Evolutionary conservation across 768 basidiomycete species (phyloP).

Genomic region (Podaxis rugospora): DNA sequence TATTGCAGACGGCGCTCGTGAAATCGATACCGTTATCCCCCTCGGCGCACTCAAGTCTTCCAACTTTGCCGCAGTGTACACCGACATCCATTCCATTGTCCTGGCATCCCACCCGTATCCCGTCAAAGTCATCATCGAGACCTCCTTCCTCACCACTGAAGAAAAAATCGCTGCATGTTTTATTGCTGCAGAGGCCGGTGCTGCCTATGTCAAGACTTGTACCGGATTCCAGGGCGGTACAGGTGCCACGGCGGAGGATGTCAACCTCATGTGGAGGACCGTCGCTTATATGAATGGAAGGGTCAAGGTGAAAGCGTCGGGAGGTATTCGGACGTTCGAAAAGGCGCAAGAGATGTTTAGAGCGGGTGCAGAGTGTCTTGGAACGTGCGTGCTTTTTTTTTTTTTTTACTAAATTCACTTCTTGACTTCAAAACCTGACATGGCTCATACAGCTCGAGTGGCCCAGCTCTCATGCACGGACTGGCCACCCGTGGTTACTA

Average conservation of each 20-base stretch:
- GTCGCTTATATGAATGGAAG: conserved; percentile 30
- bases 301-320: conserved; percentile 49
- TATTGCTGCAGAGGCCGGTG: conserved; percentile 46
- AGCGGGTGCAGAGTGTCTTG: conserved; percentile 49
- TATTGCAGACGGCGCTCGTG: conserved; percentile 40
- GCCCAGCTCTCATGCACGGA: conserved; percentile 7
- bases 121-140: conserved; percentile 53
- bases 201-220: conserved; percentile 49
- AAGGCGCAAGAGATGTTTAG: conserved; percentile 41
- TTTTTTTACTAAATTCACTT: not conserved
- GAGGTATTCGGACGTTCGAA: conserved; percentile 44
- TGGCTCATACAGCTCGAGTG: not conserved
- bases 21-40: conserved; percentile 50
- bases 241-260: conserved; percentile 41
- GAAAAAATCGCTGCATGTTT: conserved; percentile 44
- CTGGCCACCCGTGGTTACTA: conserved; percentile 6
- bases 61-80: conserved; percentile 29
- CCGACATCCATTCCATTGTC: conserved; percentile 37
- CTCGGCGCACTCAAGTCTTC: conserved; percentile 41
- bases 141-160: conserved; percentile 37
- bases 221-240: conserved; percentile 45
- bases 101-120: conserved; percentile 25
- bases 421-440: not conserved
- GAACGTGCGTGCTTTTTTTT: conserved; percentile 35
- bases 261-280: conserved; percentile 36